Percentiles rank a stretch among this genome's conserved stretches.
phyloP scores from a whole-genome alignment of 139 green algal species.

The Volvox reticuliferus region DNA sequence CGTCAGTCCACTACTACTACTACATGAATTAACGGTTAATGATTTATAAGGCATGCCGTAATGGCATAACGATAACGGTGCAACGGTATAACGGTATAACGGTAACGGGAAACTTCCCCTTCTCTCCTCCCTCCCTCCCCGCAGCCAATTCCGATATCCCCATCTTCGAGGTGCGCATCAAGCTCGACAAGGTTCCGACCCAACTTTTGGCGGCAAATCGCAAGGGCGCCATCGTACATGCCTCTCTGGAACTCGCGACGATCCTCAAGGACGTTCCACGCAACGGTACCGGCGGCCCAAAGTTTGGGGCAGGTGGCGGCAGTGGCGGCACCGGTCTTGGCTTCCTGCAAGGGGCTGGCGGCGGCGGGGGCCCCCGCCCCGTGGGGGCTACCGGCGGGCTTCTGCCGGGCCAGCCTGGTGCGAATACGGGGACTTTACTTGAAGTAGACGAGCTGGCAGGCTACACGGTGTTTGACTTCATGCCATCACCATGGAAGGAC shows the following conservation, averaged over 20 bases:
- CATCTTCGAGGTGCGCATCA: constrained; percentile 4
- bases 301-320: neutral
- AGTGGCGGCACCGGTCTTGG: neutral
- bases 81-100: too few species aligned
- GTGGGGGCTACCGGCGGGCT: neutral
- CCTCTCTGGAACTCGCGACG: neutral
- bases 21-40: too few species aligned
- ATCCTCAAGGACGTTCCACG: neutral
- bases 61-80: too few species aligned
- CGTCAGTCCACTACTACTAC: too few species aligned
- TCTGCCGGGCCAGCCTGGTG: neutral
- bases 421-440: too few species aligned
- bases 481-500: constrained; percentile 27
- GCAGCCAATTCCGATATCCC: neutral
- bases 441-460: neutral
- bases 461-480: constrained; percentile 31
- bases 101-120: too few species aligned
- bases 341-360: neutral
- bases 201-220: constrained; percentile 9
- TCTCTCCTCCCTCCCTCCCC: neutral
- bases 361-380: neutral
- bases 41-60: too few species aligned
- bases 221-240: constrained; percentile 28
- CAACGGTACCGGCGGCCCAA: neutral
- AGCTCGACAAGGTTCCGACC: neutral